A percentile compares a stretch with the other conserved stretches of the same genome.
phyloP scores from a whole-genome alignment of 495 filamentous ascomycete species.

The Daldinia vernicosa region DNA sequence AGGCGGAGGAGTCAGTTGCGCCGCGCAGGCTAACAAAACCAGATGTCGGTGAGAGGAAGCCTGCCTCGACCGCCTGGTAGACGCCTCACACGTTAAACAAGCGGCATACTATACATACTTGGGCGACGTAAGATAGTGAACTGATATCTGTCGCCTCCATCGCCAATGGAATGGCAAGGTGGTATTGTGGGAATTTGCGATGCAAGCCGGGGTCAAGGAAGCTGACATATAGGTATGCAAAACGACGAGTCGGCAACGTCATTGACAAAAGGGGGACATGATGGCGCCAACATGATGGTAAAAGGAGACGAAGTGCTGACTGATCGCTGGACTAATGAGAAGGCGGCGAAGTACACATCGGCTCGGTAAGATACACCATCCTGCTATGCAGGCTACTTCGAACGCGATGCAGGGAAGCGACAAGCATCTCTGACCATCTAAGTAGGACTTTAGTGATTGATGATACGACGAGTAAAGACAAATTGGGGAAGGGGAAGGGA shows the following conservation, averaged over 20 bases:
- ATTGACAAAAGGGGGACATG: conserved; percentile 14
- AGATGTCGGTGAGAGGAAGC: conserved; percentile 22
- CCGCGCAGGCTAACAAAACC: conserved; percentile 13
- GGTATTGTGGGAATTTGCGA: conserved; percentile 35
- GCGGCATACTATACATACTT: conserved; percentile 5
- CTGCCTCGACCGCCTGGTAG: conserved; percentile 7
- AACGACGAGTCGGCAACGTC: conserved; percentile 28
- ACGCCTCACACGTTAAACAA: conserved; percentile 4
- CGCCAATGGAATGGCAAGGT: conserved; percentile 29
- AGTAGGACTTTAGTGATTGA: conserved; percentile 23
- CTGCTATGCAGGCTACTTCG: conserved; percentile 31
- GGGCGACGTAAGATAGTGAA: conserved; percentile 36
- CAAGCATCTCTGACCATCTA: conserved; percentile 32
- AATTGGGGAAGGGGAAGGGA: neutral
- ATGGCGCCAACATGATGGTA: conserved; percentile 24
- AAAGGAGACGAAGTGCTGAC: conserved; percentile 19
- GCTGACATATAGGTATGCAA: conserved; percentile 33
- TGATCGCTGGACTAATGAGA: conserved; percentile 16
- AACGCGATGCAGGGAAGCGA: conserved; percentile 33
- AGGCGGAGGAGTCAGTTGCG: conserved; percentile 18
- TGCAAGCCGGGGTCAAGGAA: conserved; percentile 32
- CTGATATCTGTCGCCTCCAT: conserved; percentile 17
- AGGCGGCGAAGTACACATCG: conserved; percentile 30
- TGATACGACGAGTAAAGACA: conserved; percentile 13
- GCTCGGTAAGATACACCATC: conserved; percentile 25